A percentile compares a stretch with the other conserved stretches of the same genome.
Conservation (phyloP, 2,329 filamentous ascomycete genomes). For the Fusarium temperatum region DNA sequence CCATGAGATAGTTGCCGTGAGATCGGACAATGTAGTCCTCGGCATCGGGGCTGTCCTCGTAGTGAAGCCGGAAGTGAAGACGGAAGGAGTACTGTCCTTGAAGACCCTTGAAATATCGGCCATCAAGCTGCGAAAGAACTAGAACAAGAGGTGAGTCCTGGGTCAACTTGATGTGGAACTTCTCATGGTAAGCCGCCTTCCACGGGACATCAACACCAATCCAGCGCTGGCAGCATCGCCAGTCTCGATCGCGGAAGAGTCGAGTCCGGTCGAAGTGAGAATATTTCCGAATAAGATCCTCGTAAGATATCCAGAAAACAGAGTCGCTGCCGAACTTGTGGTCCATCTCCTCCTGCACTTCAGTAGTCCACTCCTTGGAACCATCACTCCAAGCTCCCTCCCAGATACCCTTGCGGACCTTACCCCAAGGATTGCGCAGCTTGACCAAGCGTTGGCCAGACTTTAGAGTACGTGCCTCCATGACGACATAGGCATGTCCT, state of each 20-base stretch:
- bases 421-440: constrained; percentile 70
- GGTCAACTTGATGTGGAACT: constrained; percentile 66
- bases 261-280: constrained; percentile 69
- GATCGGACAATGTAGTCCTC: constrained; percentile 69
- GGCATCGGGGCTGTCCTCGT: constrained; percentile 56
- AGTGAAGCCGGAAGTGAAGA: constrained; percentile 61
- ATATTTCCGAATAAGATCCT: constrained; percentile 70
- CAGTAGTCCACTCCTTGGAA: constrained; percentile 68
- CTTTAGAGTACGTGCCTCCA: constrained; percentile 63
- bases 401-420: constrained; percentile 66
- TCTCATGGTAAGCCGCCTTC: constrained; percentile 69
- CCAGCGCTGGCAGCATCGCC: constrained; percentile 68
- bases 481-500: constrained; percentile 68
- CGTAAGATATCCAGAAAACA: constrained; percentile 71
- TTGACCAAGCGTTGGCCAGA: constrained; percentile 65
- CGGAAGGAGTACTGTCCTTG: constrained; percentile 65
- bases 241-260: constrained; percentile 66
- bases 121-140: constrained; percentile 69
- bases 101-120: constrained; percentile 69
- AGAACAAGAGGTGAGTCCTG: constrained; percentile 67
- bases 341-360: constrained; percentile 64
- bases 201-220: constrained; percentile 70
- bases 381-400: constrained; percentile 68
- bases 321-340: constrained; percentile 70
- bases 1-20: constrained; percentile 67